Conservation (phyloP, 2,329 filamentous ascomycete genomes). For the Stagonosporopsis cucurbitacearum region DNA sequence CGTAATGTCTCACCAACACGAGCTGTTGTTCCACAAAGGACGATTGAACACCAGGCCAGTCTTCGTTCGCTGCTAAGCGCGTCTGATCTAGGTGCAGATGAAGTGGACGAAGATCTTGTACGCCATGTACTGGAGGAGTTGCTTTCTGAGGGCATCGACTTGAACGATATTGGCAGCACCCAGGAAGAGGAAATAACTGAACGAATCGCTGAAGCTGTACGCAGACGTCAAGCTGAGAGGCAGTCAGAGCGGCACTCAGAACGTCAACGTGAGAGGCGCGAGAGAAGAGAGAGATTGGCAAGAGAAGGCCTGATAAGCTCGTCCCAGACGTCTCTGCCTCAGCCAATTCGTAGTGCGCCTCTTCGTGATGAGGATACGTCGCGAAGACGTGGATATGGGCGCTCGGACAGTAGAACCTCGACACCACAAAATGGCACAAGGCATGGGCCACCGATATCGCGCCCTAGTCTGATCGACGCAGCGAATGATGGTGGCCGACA, state of each 20-base stretch:
- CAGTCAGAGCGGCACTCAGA: constrained; percentile 65
- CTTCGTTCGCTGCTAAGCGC: constrained; percentile 83
- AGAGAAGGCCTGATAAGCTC: constrained; percentile 48
- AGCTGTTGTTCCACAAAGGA: constrained; percentile 53
- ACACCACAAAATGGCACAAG: constrained; percentile 42
- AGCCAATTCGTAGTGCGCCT: constrained; percentile 36
- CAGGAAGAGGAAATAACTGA: constrained; percentile 91
- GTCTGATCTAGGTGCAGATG: constrained; percentile 75
- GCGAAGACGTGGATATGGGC: constrained; percentile 41
- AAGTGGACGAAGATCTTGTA: constrained; percentile 87
- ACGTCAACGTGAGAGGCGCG: constrained; percentile 54
- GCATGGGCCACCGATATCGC: constrained; percentile 55
- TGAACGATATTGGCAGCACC: constrained; percentile 82
- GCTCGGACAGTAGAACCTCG: constrained; percentile 45
- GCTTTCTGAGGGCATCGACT: constrained; percentile 82
- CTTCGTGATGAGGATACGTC: constrained; percentile 39
- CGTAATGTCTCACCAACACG: constrained; percentile 32
- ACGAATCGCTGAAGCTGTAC: constrained; percentile 86
- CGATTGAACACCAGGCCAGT: constrained; percentile 88
- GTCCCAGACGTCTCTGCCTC: constrained; percentile 32
- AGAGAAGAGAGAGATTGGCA: constrained; percentile 42
- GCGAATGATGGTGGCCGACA: constrained; percentile 42
- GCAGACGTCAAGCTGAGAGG: constrained; percentile 73
- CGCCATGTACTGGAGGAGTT: constrained; percentile 89
- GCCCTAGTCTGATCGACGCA: constrained; percentile 56